Base-by-base conservation (phyloP, 2,329 filamentous ascomycete species). In the Onygena corvina region DNA sequence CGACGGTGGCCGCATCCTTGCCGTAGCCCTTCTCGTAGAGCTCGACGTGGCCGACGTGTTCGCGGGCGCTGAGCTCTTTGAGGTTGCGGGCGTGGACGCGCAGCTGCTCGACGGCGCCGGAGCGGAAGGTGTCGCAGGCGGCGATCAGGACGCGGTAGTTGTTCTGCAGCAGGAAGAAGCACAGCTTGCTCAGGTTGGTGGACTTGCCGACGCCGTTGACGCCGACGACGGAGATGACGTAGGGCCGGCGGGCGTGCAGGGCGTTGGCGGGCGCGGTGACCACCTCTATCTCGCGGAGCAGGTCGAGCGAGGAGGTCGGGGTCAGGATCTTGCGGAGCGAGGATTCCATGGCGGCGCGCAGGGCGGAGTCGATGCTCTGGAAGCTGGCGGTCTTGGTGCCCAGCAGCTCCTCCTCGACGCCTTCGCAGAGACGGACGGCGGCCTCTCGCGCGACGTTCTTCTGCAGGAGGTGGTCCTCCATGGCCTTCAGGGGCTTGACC, bases 181-280 rank as follows among this genome's bases (percentile, higher is more conserved):
- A 94, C 57, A 98, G 94, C 68, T 98, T 98, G 66, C 86, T 90
- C 31, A 98, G 75, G 64, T 95, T 96, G 47, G 92, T 98, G 12
- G 89, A 95, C 71, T 98, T 98, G 62, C 92, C 92, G 31, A 98
- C 92, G 48, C 92, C 92, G 65, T 98, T 98, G 63, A 98, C 92
- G 54, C 92, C 92, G 36, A 98, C 92, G 53, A 98, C 94, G 50
- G 88, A 95, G 64, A 98, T 93, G 60, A 96, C 90, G 64, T 96
- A 98, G 36, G 92, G 92, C 3, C 92, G 83, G 16, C 76, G 68
- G 52, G 77, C 71, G 53, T 81, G 73, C 25, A 80, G 81, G 2
- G 80, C 77, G 18, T 71, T 73, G 0, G 82, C 71, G 1, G 86
- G 82, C 8, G 78, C 73, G 4, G 80, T 83, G 53, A 93, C 79